Base-by-base conservation (phyloP, 768 basidiomycete genomes). In the Psilocybe sp. region DNA sequence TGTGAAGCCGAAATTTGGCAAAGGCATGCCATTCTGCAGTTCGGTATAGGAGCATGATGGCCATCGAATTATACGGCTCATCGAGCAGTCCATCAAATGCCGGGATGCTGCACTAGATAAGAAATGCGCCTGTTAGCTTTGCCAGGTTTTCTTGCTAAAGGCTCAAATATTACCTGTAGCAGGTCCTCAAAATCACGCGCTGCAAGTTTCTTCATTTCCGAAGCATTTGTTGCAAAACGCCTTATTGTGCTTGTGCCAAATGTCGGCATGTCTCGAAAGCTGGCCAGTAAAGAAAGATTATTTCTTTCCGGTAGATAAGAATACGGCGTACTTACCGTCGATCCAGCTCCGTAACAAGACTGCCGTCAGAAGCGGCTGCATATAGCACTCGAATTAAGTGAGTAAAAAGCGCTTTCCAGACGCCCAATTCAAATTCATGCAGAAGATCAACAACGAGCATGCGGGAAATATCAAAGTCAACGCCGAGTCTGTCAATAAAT, bases 31-130 rank as follows among this genome's bases (percentile, higher is more conserved):
- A 73, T 46, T 62, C 56, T 1, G 64, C 60, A 28, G 62, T 58
- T 0, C 47, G 35, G 40, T 62, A 70, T 0, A 74, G 44, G 0
- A 72, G 57, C 1, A 54, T 60, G 11, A 55, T 51, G 0, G 69
- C 37, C 1, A 46, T 35, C 44, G 36, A 15, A 28, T 59, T 45
- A 16, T 70, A 58, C 0, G 47, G 46, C 3, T 61, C 47, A 1
- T 56, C 61, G 0, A 75, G 53, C 0, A 76, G 59, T 0, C 66
- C 70, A n/a, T 75, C 67, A 20, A 74, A 72, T 0, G 52, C 64
- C 0, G 73, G 73, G 1, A 74, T 64, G 1, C 61, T 52, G 50
- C 67, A 70, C 72, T 73, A 35, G 11, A 37, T 40, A 19, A n/a
- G 28, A 3, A 41, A 2, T 4, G 11, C 4, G 4, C 5, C 31